Evolutionary conservation across 345 rosid genomes (phyloP).

Genomic region (Aquilaria malaccensis): DNA sequence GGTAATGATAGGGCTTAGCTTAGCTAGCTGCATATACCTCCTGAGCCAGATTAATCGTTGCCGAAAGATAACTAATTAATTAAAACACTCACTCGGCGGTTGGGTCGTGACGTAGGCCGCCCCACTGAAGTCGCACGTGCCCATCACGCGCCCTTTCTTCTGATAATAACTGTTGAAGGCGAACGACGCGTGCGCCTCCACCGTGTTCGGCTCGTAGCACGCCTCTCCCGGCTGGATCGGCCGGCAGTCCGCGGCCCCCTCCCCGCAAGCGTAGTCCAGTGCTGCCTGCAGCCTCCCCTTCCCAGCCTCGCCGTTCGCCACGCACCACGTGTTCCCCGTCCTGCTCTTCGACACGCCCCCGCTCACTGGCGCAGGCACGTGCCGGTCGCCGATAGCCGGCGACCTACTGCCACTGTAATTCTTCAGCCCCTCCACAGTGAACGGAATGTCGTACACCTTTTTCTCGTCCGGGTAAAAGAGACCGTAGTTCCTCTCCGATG

Average conservation of each 20-base stretch:
- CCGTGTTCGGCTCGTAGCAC: slow-evolving; percentile 68
- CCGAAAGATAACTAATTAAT: background rate
- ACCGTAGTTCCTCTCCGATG: slow-evolving; percentile 90
- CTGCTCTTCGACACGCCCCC: slow-evolving; percentile 50
- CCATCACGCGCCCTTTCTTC: slow-evolving; percentile 56
- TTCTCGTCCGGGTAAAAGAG: slow-evolving; percentile 73
- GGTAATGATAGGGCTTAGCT: too few species aligned
- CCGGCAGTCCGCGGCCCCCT: slow-evolving; percentile 83
- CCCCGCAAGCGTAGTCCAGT: slow-evolving; percentile 82
- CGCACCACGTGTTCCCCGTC: slow-evolving; percentile 66
- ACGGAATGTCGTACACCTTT: slow-evolving; percentile 81
- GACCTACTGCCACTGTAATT: slow-evolving; percentile 30
- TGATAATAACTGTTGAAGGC: slow-evolving; percentile 95
- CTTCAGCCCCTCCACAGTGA: slow-evolving; percentile 52
- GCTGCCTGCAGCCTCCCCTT: slow-evolving; percentile 58
- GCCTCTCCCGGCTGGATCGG: slow-evolving; percentile 63
- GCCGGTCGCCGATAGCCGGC: slow-evolving; percentile 21
- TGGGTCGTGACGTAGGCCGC: slow-evolving; percentile 76
- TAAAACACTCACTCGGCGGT: slow-evolving; percentile 60
- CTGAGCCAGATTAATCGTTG: slow-evolving; percentile 3
- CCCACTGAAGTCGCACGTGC: slow-evolving; percentile 84
- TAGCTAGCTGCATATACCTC: too few species aligned
- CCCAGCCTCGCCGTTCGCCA: slow-evolving; percentile 60
- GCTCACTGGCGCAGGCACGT: slow-evolving; percentile 18
- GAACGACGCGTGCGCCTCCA: slow-evolving; percentile 90